Base-by-base conservation (phyloP, 2,329 filamentous ascomycete genomes). In the Ceratocystis lukuohia region DNA sequence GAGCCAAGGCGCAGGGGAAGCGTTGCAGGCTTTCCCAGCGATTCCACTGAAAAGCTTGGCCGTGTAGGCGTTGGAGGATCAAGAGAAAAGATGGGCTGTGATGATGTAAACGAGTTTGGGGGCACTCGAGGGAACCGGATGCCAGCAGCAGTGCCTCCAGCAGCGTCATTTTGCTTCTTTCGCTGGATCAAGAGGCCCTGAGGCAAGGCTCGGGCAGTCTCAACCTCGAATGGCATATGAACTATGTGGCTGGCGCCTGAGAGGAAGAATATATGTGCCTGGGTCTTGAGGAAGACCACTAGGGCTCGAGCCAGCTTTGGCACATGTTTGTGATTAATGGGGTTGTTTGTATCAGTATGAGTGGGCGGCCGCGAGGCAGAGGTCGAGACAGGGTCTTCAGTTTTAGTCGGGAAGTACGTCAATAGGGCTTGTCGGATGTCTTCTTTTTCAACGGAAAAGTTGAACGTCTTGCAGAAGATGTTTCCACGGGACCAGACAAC, bases 211-310 rank as follows among this genome's bases (percentile, higher is more conserved):
- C 92, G 90, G 37, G 89, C 91, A 65, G 85, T 85, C 73, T 96
- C 91, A 53, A 96, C 88, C 76, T 97, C 92, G 73, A 99, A 99
- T 1, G 93, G 93, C 72, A 99, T 84, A 74, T 96, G 91, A 61
- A 97, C 82, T 67, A 96, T 84, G 80, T 99, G 89, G 73, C 84
- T 94, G 44, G 90, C 87, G 22, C 93, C 93, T 1, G 88, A 84
- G 46, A 97, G 82, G 74, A 95, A 96, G 79, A 92, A 95, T 70
- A 99, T 85, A 73, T 97, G 93, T 25, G 90, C 91, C 73, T 97
- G 93, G 0, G 90, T 92, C 76, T 89, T 92, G 70, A 99, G 83
- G 70, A 97, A 88, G 62, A 99, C 88, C 6, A 97, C 90, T 69
- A 99, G 77, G 3, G 93, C 91, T 72, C 87, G 82, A 53, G 64